A percentile compares a stretch with the other conserved stretches of the same genome.
These are phyloP conservation scores for Cornus suecica DNA, from an alignment of 148 eudicot genomes.

Conservation along the genomic window DNA sequence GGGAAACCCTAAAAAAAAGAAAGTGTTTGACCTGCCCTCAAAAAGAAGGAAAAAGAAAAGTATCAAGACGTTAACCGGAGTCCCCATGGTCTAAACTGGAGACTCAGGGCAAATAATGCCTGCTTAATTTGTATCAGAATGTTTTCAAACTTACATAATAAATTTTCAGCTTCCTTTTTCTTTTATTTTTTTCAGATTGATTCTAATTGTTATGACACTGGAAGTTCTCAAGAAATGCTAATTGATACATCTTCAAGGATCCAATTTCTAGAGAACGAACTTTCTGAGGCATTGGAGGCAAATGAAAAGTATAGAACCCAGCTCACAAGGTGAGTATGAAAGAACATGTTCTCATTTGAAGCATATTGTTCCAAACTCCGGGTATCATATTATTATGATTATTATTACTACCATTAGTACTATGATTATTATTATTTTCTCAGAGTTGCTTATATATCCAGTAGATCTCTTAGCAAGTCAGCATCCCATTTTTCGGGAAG, in stretches of 20 bases:
- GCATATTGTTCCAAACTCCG: too few relatives aligned
- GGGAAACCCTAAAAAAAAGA: neutral
- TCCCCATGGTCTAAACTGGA: neutral
- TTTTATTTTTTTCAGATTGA: conserved; percentile 6
- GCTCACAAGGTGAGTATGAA: conserved; percentile 43
- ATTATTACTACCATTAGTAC: too few relatives aligned
- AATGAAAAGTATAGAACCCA: conserved; percentile 55
- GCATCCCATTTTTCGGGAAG: too few relatives aligned
- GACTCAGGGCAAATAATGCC: neutral
- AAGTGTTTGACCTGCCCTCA: too few relatives aligned
- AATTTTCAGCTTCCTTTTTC: neutral
- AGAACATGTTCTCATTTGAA: neutral
- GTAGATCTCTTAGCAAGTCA: too few relatives aligned
- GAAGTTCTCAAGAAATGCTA: neutral
- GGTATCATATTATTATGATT: too few relatives aligned
- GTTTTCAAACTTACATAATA: neutral
- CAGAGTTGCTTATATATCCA: neutral
- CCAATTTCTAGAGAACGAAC: conserved; percentile 46
- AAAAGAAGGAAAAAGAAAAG: too few relatives aligned
- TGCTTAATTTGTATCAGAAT: neutral
- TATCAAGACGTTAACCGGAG: neutral
- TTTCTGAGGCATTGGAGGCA: conserved; percentile 58
- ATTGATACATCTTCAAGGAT: conserved; percentile 26
- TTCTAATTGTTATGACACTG: neutral
- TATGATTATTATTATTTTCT: too few relatives aligned